Base-by-base conservation (phyloP, 2,329 filamentous ascomycete species). In the Microsporum canis region DNA sequence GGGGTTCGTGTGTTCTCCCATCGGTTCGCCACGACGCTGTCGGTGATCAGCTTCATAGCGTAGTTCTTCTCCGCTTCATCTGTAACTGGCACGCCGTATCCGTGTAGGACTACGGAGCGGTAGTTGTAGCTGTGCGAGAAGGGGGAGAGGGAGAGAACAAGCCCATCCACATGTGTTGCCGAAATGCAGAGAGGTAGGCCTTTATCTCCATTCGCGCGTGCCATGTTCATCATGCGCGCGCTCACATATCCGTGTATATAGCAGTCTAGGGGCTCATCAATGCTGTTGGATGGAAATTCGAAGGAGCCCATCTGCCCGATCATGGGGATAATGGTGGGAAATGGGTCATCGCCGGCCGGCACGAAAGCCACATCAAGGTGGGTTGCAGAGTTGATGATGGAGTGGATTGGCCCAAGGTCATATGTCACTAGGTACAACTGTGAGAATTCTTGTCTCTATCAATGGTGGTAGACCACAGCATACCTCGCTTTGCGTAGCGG, bases 201-300 rank as follows among this genome's bases (percentile, higher is more conserved):
- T 29, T 77, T 68, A 5, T 73, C 71, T 39, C 74, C 70, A 2
- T 27, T 63, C 23, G 68, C 69, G 4, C 80, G 77, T 12, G 84
- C 79, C 5, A 88, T 72, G 65, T 86, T 87, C 79, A 92, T 87
- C 38, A 96, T 78, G 5, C 90, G 86, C 0, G 85, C 85, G 63
- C 85, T 88, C 66, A 92, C 86, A 72, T 92, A 95, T 69, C 89
- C 89, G 73, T 95, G 90, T 5, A 95, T 80, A 72, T 95, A 95
- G 64, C 87, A 80, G 62, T 91, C 86, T 3, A 90, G 78, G 0
- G 86, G 84, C 65, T 90, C 85, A 58, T 81, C 79, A 17, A 66
- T 72, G 59, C 79, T 78, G 14, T 83, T 79, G 60, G 81, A 85
- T 3, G 86, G 86, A 62, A 77, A 76, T 6, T 79, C 78, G 70